These are phyloP conservation scores for Atkinsonella hypoxylon DNA, from an alignment of 2,329 filamentous ascomycete species.

Conservation along the genomic window DNA sequence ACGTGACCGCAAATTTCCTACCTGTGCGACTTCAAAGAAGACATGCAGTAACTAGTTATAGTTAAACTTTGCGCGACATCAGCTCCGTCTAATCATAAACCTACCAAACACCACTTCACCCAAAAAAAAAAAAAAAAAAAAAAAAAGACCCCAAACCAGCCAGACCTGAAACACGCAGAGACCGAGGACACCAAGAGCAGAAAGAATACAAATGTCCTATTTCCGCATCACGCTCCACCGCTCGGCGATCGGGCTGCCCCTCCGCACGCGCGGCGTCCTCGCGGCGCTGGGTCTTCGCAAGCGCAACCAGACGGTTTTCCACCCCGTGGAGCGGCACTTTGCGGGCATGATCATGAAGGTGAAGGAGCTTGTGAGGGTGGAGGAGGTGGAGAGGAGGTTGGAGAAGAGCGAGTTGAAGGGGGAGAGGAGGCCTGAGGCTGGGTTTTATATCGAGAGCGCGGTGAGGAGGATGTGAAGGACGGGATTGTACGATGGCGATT, in stretches of 20 bases:
- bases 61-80: too few species aligned
- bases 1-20: too few species aligned
- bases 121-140: too few species aligned
- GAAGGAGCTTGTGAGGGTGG: constrained; percentile 78
- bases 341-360: constrained; percentile 90
- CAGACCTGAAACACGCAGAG: too few species aligned
- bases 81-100: too few species aligned
- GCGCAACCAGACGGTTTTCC: constrained; percentile 79
- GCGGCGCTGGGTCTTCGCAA: constrained; percentile 75
- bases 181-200: too few species aligned
- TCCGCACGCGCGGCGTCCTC: constrained; percentile 68
- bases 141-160: too few species aligned
- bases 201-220: constrained; percentile 48
- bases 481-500: neutral
- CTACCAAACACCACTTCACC: too few species aligned
- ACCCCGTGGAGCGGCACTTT: constrained; percentile 67
- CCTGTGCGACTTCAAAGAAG: too few species aligned
- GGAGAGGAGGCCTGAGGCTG: constrained; percentile 60
- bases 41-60: too few species aligned
- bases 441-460: constrained; percentile 66
- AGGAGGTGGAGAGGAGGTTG: constrained; percentile 58
- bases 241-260: constrained; percentile 77
- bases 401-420: constrained; percentile 57
- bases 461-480: constrained; percentile 15
- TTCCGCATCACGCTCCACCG: constrained; percentile 89